phyloP scores from a whole-genome alignment of 2,329 filamentous ascomycete genomes.

The Xylaria sp. region DNA sequence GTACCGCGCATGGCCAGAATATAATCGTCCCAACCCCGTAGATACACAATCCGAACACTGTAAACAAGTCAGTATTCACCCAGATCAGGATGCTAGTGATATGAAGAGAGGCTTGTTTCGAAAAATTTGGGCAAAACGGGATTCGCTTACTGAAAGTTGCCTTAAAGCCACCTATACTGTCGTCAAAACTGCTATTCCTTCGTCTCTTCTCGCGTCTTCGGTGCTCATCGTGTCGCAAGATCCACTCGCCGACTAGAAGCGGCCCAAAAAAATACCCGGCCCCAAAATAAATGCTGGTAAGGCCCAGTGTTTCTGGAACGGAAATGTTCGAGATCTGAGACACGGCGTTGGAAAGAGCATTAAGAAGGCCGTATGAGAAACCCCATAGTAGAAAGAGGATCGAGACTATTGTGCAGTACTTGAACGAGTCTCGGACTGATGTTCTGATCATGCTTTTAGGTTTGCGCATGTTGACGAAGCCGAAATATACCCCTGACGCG shows the following conservation, averaged over 20 bases:
- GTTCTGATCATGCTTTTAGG: constrained; percentile 74
- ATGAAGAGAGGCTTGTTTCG: neutral
- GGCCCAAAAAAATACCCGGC: constrained; percentile 74
- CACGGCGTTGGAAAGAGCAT: constrained; percentile 77
- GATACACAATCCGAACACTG: constrained; percentile 70
- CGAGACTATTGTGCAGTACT: constrained; percentile 76
- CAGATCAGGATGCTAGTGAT: neutral
- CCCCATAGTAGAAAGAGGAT: constrained; percentile 90
- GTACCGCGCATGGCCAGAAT: constrained; percentile 82
- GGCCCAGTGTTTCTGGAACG: constrained; percentile 65
- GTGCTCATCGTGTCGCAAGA: constrained; percentile 71
- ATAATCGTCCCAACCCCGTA: constrained; percentile 81
- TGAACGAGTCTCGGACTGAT: constrained; percentile 67
- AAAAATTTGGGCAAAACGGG: neutral
- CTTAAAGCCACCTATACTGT: constrained; percentile 70
- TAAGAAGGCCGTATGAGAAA: constrained; percentile 85
- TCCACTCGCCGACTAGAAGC: constrained; percentile 70
- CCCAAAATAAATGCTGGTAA: constrained; percentile 74
- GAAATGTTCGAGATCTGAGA: constrained; percentile 66
- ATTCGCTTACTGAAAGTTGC: constrained; percentile 66
- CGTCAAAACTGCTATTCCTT: constrained; percentile 43
- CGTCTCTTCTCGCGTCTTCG: constrained; percentile 52
- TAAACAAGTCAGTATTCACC: constrained; percentile 14
- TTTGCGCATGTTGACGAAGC: constrained; percentile 73
- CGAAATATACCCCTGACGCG: constrained; percentile 66